Evolutionary conservation across 768 basidiomycete genomes (phyloP).

Genomic region (Suillus paluster): DNA sequence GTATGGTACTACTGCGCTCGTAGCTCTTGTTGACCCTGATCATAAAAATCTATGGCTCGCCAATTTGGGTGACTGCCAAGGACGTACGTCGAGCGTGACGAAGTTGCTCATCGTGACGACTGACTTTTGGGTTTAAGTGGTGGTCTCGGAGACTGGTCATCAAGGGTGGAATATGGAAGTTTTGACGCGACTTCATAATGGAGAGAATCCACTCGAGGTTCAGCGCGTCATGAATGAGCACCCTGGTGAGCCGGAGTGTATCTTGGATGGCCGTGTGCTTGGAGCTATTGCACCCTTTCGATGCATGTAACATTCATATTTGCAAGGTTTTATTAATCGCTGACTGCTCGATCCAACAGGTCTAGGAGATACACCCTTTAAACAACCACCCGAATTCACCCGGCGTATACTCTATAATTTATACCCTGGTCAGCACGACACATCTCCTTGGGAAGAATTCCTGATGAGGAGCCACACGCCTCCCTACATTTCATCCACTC

Average conservation of each 20-base stretch:
- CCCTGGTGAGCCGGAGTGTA: constrained; percentile 70
- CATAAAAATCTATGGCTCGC: constrained; percentile 77
- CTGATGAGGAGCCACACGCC: constrained; percentile 64
- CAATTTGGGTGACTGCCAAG: constrained; percentile 82
- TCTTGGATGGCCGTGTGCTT: constrained; percentile 68
- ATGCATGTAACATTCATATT: constrained; percentile 51
- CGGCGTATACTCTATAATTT: constrained; percentile 69
- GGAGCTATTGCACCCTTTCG: constrained; percentile 80
- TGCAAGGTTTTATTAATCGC: constrained; percentile 13
- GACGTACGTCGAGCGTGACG: constrained; percentile 49
- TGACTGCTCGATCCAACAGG: constrained; percentile 39
- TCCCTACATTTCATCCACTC: constrained; percentile 66
- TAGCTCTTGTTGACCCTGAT: constrained; percentile 73
- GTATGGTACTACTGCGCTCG: constrained; percentile 79
- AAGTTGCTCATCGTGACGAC: constrained; percentile 9
- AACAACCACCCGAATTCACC: constrained; percentile 72
- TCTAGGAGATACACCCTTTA: constrained; percentile 73
- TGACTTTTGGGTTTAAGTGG: constrained; percentile 41
- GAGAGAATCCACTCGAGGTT: constrained; percentile 67
- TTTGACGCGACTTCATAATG: constrained; percentile 72
- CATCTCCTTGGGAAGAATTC: constrained; percentile 68
- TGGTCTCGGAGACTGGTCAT: constrained; percentile 51
- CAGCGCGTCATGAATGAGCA: constrained; percentile 66
- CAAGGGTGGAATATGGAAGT: constrained; percentile 64
- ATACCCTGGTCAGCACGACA: constrained; percentile 63